Base-by-base conservation (phyloP, 176 grass and related monocot genomes). In the Musa troglodytarum region DNA sequence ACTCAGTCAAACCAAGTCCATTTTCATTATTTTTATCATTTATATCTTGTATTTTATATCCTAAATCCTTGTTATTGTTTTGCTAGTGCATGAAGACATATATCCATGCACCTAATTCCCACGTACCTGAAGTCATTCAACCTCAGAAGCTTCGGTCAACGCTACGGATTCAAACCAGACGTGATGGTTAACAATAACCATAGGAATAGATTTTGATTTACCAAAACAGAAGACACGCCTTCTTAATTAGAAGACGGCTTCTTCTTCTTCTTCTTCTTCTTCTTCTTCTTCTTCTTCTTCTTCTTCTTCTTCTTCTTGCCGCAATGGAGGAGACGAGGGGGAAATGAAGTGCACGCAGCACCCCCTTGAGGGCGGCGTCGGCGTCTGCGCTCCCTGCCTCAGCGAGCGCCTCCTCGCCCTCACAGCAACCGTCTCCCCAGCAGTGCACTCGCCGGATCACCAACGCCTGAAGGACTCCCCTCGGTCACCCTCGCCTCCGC, bases 311-410 rank as follows among this genome's bases (percentile, higher is more conserved):
- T 14, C 21, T 28, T 65, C 63, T 25, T 9, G 2, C 1, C 15
- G 1, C 14, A 21, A 21, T 22, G 19, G 69, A 12, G 49, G 21
- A 17, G 49, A 19, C 49, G 69, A 17, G 19, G 49, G 13, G 15
- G 14, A 61, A 54, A 66, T 76, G 74, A 65, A 63, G 59, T 76
- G 74, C 54, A 23, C 11, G 58, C 19, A 17, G 49, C 74, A 76
- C 21, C 74, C 74, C 0, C 16, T 10, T 43, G 74, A 76, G 59
- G 4, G 21, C 34, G 74, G 59, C 59, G 74, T 52, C 20, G 74
- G 74, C 58, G 74, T 76, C 74, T 76, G 74, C 49, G 74, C 59
- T 3, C 24, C 74, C 43, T 76, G 74, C 74, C 74, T 76, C 74
- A 58, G 74, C 58, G 29, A 76, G 56, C 74, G 74, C 20, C 74